Base-by-base conservation (phyloP, 129 eudicot genomes). In the Helianthus tuberosus region DNA sequence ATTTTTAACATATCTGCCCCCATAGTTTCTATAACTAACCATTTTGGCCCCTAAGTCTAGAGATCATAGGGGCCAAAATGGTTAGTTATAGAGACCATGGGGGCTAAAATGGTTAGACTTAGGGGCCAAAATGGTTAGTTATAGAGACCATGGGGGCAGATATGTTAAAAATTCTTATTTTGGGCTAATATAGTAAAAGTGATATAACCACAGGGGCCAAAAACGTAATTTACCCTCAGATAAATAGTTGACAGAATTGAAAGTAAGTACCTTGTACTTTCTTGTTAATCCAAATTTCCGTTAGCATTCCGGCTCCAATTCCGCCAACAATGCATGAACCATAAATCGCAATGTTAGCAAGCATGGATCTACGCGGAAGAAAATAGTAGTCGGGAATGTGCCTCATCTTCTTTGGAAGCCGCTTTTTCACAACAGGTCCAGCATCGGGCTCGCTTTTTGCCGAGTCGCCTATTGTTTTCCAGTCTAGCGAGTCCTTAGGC, bases 221-320 rank as follows among this genome's bases (percentile, higher is more conserved):
- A 20, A 20, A 20, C 23, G 23, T 20, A 20, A 20, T 20, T 20
- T 20, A 20, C 23, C 0, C 23, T 20, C 23, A 20, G 23, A 20
- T 27, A 29, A 41, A 39, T 46, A 35, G 35, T 72, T 72, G 16
- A 69, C 23, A 52, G 29, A 11, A 66, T 7, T 69, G 27, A 62
- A 41, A 48, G 36, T 8, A 12, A 64, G 41, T 86, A 93, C 98
- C 98, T 90, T 89, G 84, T 71, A 88, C 82, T 72, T 90, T 89
- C 86, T 93, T 93, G 76, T 93, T 86, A 61, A 93, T 87, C 98
- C 96, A 88, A 65, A 87, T 75, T 80, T 93, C 96, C 15, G 87
- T 73, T 39, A 93, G 79, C 98, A 93, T 93, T 64, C 98, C 98
- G 14, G 96, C 96, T 60, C 96, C 98, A 74, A 93, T 73, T 16